These are phyloP conservation scores for Ustilago lituana DNA, from an alignment of 1,284 basidiomycete species.

Conservation along the genomic window DNA sequence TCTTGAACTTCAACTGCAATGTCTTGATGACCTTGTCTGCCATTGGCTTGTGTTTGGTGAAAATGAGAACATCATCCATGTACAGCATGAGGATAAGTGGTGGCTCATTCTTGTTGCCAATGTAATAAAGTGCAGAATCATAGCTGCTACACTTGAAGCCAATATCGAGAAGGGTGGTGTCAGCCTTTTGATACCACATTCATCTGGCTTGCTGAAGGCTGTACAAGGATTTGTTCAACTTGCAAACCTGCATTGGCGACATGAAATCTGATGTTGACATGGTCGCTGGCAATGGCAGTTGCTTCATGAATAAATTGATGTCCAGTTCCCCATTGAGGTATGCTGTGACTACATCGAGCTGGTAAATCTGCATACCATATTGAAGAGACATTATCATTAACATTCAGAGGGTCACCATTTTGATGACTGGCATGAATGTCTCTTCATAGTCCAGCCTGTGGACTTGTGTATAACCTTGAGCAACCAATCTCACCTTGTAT, in stretches of 20 bases:
- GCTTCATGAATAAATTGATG: neutral
- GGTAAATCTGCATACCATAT: neutral
- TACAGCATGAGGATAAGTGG: neutral
- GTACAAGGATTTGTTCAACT: neutral
- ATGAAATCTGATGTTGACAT: neutral
- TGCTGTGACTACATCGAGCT: slow-evolving; percentile 2
- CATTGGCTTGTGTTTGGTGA: neutral
- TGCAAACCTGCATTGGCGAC: too few species aligned
- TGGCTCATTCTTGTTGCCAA: too few species aligned
- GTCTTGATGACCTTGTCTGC: neutral
- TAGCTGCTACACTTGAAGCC: too few species aligned
- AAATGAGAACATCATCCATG: neutral
- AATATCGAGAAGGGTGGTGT: neutral
- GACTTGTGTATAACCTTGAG: too few species aligned
- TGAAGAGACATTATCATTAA: neutral
- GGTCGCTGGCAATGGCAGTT: neutral
- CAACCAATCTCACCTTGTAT: too few species aligned
- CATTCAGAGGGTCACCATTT: neutral
- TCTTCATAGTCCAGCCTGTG: too few species aligned
- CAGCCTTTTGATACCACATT: neutral
- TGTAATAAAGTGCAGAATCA: too few species aligned
- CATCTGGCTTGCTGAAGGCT: neutral
- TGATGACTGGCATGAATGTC: too few species aligned
- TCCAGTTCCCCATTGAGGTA: neutral
- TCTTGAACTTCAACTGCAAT: too few species aligned